A percentile compares a stretch with the other conserved stretches of the same genome.
Evolutionary conservation across 1,139 yeast species (phyloP).

Genomic region (Nadsonia starkeyi-henricii): DNA sequence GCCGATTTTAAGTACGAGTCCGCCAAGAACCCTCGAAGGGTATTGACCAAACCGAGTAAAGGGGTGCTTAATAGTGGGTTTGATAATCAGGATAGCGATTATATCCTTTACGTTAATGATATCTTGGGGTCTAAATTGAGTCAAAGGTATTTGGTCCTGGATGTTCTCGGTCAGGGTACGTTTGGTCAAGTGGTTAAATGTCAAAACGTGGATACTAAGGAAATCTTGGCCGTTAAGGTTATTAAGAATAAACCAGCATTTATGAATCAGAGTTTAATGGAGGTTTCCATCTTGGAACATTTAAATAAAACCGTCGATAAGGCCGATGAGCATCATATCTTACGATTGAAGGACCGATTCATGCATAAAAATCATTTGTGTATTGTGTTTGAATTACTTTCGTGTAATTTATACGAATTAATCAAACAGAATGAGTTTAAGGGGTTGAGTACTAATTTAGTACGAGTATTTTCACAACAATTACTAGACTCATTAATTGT

Average conservation of each 20-base stretch:
- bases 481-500: constrained; percentile 67
- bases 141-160: constrained; percentile 62
- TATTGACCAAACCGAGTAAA: constrained; percentile 83
- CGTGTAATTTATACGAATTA: constrained; percentile 79
- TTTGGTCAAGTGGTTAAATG: constrained; percentile 98
- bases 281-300: constrained; percentile 73
- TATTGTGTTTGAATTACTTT: constrained; percentile 77
- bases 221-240: constrained; percentile 87
- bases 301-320: constrained; percentile 62
- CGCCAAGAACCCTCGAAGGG: constrained; percentile 80
- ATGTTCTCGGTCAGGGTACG: constrained; percentile 89
- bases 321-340: constrained; percentile 55
- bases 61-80: constrained; percentile 69
- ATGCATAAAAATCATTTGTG: constrained; percentile 89
- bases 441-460: constrained; percentile 72
- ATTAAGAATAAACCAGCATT: constrained; percentile 88
- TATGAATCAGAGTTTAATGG: constrained; percentile 82
- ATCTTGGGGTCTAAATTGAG: constrained; percentile 53
- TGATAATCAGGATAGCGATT: constrained; percentile 84
- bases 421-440: constrained; percentile 89
- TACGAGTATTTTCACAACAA: constrained; percentile 67
- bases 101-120: constrained; percentile 90
- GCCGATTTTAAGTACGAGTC: constrained; percentile 78
- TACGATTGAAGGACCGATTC: constrained; percentile 73
- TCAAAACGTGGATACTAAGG: constrained; percentile 79